Base-by-base conservation (phyloP, 2,329 filamentous ascomycete species). In the Neofusicoccum parvum region DNA sequence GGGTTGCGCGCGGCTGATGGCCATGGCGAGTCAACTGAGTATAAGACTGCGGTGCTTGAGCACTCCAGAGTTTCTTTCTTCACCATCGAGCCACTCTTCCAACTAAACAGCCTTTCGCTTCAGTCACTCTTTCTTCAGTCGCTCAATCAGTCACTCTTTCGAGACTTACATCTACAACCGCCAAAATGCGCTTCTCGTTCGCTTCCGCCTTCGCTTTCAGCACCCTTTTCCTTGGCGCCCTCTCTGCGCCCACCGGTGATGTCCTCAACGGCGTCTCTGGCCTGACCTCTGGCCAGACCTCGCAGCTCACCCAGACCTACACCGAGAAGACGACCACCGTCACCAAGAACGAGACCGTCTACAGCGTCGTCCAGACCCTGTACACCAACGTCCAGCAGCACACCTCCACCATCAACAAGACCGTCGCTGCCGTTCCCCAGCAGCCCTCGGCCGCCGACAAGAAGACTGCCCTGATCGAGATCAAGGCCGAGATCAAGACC, bases 331-430 rank as follows among this genome's bases (percentile, higher is more conserved):
- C 50, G 23, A 56, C 50, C 50, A 56, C 62, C 37, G 41, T 58
- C 62, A 41, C 51, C 62, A 48, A 56, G 39, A 48, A 64, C 62
- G 41, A 50, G 46, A 62, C 58, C 58, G 48, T 66, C 64, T 50
- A 46, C 48, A 45, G 37, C 20, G 56, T 62, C 56, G 48, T 66
- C 48, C n/a, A 53, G 36, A 60, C 54, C 34, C 53, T 65, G 53
- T 65, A 59, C 63, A 39, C 41, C 56, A 66, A 54, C 48, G 58
- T 66, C 37, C 56, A 66, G 64, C 14, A 36, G 46, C 49, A 66
- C 64, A 66, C 64, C 27, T 39, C 23, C 56, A 37, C 49, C 64
- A 66, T 66, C 64, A 66, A 66, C 64, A 65, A 65, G 62, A 65
- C 62, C 32, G 39, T 65, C 15, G 37, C 34, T 12, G 54, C 46